These are phyloP conservation scores for Skeletonema marinoi DNA, from an alignment of 108 stramenopile genomes.

Conservation along the genomic window DNA sequence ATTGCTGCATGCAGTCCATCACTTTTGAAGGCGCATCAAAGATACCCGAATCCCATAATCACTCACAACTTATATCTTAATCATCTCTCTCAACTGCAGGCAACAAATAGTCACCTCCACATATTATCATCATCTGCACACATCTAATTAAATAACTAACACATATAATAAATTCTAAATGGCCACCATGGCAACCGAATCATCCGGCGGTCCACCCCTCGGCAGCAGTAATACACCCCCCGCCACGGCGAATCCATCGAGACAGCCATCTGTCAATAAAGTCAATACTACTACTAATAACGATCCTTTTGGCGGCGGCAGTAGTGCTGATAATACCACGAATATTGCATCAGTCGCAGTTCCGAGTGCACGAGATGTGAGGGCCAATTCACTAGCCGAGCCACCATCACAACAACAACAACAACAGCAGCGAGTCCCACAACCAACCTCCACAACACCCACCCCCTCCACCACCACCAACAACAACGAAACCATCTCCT, in stretches of 20 bases:
- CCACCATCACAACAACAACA: not conserved
- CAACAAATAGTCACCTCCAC: too few relatives aligned
- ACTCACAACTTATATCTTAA: too few relatives aligned
- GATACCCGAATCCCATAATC: too few relatives aligned
- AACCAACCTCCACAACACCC: not conserved
- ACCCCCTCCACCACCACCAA: slow-evolving; percentile 1
- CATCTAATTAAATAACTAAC: too few relatives aligned
- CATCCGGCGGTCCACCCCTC: not conserved
- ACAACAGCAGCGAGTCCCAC: not conserved
- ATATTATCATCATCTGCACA: too few relatives aligned
- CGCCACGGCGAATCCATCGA: not conserved
- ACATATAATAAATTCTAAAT: too few relatives aligned
- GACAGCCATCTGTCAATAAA: not conserved
- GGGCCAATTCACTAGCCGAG: not conserved
- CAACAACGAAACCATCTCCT: slow-evolving; percentile 82
- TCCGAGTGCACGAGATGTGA: not conserved
- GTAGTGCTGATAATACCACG: not conserved
- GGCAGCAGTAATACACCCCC: not conserved
- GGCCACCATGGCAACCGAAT: not conserved
- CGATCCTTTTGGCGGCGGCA: not conserved
- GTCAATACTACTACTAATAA: too few relatives aligned
- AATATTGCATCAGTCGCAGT: too few relatives aligned
- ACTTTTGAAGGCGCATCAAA: too few relatives aligned
- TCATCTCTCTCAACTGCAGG: too few relatives aligned
- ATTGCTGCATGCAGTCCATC: too few relatives aligned